Percentiles rank a stretch among this genome's conserved stretches.
Conservation (phyloP, 805 yeast genomes). For the Yarrowia keelungensis region DNA sequence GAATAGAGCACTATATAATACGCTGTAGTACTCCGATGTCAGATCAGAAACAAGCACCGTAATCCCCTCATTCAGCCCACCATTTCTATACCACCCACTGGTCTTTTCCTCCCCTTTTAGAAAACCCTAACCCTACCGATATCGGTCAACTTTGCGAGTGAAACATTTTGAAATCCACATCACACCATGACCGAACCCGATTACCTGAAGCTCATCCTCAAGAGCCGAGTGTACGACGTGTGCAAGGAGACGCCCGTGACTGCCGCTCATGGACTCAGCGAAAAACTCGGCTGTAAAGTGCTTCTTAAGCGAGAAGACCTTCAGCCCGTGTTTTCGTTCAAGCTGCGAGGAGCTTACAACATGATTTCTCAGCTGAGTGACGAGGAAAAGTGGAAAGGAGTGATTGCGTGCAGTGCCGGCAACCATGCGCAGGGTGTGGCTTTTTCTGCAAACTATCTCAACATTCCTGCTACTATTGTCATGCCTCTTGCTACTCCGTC, state of each 20-base stretch:
- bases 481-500: slow-evolving; percentile 98
- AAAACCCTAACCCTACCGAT: slow-evolving; percentile 31
- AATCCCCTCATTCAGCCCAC: too few species aligned
- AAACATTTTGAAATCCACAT: not conserved
- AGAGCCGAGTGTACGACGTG: slow-evolving; percentile 94
- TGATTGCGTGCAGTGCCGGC: slow-evolving; percentile 98
- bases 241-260: slow-evolving; percentile 88
- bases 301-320: slow-evolving; percentile 89
- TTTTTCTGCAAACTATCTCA: slow-evolving; percentile 80
- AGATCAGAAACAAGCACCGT: too few species aligned
- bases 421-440: slow-evolving; percentile 99
- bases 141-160: not conserved
- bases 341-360: slow-evolving; percentile 96
- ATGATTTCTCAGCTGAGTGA: slow-evolving; percentile 84
- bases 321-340: slow-evolving; percentile 93
- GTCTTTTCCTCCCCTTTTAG: too few species aligned
- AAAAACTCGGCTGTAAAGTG: slow-evolving; percentile 76
- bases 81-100: too few species aligned
- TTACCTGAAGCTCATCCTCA: slow-evolving; percentile 85
- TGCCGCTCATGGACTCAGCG: slow-evolving; percentile 74
- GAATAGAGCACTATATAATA: too few species aligned
- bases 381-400: slow-evolving; percentile 75
- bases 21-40: too few species aligned
- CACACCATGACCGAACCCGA: slow-evolving; percentile 62
- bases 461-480: slow-evolving; percentile 93